These are phyloP conservation scores for Saccharum spontaneum DNA, from an alignment of 176 grass and related monocot genomes.

Conservation along the genomic window DNA sequence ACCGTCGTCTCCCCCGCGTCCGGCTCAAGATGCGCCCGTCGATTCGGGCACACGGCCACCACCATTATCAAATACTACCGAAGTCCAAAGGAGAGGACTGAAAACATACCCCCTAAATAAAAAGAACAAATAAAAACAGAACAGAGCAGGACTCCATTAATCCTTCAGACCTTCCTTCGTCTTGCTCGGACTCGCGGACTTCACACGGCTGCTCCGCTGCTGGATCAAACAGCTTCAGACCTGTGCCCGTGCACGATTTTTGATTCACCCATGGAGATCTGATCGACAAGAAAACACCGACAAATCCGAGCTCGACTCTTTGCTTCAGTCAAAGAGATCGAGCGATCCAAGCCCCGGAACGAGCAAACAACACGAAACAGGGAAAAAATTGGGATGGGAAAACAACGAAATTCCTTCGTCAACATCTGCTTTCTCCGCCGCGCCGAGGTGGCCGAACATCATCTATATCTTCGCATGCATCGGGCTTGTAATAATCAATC, in stretches of 20 bases:
- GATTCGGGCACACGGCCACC: slow-evolving; percentile 27
- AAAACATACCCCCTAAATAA: too few relatives aligned
- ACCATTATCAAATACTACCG: neutral
- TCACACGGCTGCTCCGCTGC: neutral
- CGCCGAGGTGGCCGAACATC: neutral
- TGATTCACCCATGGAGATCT: neutral
- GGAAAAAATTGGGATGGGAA: too few relatives aligned
- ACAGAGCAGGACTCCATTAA: neutral
- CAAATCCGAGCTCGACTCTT: slow-evolving; percentile 23
- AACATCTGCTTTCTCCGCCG: neutral
- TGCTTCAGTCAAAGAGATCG: neutral
- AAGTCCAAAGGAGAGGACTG: neutral
- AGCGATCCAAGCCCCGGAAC: neutral
- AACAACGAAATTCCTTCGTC: neutral
- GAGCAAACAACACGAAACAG: slow-evolving; percentile 3
- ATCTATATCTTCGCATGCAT: neutral
- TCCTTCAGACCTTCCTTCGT: slow-evolving; percentile 17
- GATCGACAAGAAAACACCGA: neutral
- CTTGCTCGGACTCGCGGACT: slow-evolving; percentile 16
- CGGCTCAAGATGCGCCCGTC: neutral
- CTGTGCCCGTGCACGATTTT: slow-evolving; percentile 29
- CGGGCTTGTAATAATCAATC: neutral
- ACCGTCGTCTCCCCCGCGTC: neutral
- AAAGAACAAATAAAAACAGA: neutral
- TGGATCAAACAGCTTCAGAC: neutral